phyloP scores from a whole-genome alignment of 805 yeast genomes.

The Wickerhamomyces bovis region DNA sequence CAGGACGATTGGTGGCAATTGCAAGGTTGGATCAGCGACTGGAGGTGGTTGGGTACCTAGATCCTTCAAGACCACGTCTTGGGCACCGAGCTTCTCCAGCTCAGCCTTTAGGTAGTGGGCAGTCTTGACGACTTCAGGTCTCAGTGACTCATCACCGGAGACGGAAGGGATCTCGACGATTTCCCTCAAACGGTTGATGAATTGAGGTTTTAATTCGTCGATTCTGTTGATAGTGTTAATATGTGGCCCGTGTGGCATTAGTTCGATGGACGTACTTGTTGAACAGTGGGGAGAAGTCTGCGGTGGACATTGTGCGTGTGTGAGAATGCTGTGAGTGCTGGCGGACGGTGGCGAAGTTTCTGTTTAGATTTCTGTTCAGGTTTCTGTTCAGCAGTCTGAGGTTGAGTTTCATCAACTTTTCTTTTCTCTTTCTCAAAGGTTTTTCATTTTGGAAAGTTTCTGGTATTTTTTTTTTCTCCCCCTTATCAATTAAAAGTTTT shows the following conservation, averaged over 20 bases:
- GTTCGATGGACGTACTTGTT: slow-evolving; percentile 10
- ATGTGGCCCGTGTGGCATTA: too few relatives aligned
- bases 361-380: too few relatives aligned
- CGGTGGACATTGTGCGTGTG: slow-evolving; percentile 5
- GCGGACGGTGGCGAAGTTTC: too few relatives aligned
- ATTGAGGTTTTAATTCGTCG: slow-evolving; percentile 68
- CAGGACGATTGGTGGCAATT: slow-evolving; percentile 91
- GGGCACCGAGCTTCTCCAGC: slow-evolving; percentile 66
- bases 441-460: too few relatives aligned
- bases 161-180: slow-evolving; percentile 97
- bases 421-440: too few relatives aligned
- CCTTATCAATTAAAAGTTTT: too few relatives aligned
- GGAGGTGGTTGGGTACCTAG: slow-evolving; percentile 93
- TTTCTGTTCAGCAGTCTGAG: not conserved
- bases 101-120: slow-evolving; percentile 74
- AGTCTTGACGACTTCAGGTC: slow-evolving; percentile 88
- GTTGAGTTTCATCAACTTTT: too few relatives aligned
- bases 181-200: slow-evolving; percentile 61
- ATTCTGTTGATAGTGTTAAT: too few relatives aligned
- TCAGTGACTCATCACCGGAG: slow-evolving; percentile 80
- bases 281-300: slow-evolving; percentile 11
- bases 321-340: too few relatives aligned
- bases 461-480: too few relatives aligned
- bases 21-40: slow-evolving; percentile 55
- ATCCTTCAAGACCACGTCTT: slow-evolving; percentile 74